These are phyloP conservation scores for Carnegiea gigantea DNA, from an alignment of 179 eudicot genomes.

Conservation along the genomic window DNA sequence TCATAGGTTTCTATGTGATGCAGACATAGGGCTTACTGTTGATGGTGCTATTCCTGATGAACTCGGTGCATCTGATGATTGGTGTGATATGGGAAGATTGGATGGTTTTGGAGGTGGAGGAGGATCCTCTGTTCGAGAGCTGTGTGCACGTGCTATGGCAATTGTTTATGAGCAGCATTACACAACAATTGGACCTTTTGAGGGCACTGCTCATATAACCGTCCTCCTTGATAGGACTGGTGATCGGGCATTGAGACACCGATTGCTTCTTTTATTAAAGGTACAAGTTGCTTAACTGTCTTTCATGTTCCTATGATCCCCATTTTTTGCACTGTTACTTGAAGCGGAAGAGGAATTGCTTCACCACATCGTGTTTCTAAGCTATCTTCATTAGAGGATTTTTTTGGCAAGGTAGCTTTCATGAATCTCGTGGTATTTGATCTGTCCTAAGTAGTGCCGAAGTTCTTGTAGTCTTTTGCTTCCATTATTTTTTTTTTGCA, in stretches of 20 bases:
- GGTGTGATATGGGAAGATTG: constrained; percentile 99
- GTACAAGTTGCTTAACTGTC: constrained; percentile 34
- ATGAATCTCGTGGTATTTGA: background rate
- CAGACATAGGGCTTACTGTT: constrained; percentile 93
- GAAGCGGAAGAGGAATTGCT: background rate
- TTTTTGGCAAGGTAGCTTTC: background rate
- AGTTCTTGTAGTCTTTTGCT: background rate
- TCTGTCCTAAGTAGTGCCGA: background rate
- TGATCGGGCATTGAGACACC: constrained; percentile 98
- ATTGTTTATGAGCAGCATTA: constrained; percentile 96
- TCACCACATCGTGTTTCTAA: background rate
- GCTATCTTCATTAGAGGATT: background rate
- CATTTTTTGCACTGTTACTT: background rate
- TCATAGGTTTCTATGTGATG: constrained; percentile 96
- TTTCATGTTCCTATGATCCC: background rate
- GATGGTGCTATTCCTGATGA: constrained; percentile 99
- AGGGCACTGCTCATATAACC: constrained; percentile 93
- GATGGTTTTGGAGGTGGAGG: constrained; percentile 99
- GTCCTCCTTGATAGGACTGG: constrained; percentile 94
- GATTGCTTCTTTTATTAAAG: constrained; percentile 90
- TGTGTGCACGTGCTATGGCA: constrained; percentile 99
- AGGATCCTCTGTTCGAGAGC: constrained; percentile 91
- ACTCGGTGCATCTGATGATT: constrained; percentile 97
- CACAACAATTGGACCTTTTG: constrained; percentile 80
- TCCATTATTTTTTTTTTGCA: background rate